A percentile compares a stretch with the other conserved stretches of the same genome.
phyloP scores from a whole-genome alignment of 2,329 filamentous ascomycete genomes.

The Alternaria sp. region DNA sequence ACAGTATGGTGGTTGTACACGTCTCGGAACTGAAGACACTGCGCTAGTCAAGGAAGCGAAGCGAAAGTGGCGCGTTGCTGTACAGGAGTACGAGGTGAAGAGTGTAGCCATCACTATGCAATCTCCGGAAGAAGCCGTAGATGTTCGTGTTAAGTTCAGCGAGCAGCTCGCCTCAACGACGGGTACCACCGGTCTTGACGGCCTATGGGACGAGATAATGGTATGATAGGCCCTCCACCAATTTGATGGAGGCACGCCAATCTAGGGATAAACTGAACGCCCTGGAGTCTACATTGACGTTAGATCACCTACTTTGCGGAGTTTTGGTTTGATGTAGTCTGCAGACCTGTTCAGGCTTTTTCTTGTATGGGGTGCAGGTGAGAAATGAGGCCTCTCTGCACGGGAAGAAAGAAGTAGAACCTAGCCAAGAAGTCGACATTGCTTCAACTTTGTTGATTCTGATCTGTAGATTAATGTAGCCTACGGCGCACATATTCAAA shows the following conservation, averaged over 20 bases:
- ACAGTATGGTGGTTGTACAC: not conserved
- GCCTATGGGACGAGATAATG: not conserved
- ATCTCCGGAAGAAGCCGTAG: not conserved
- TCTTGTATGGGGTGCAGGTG: not conserved
- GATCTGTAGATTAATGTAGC: not conserved
- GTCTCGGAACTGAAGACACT: not conserved
- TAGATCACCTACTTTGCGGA: too few species aligned
- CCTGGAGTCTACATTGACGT: too few species aligned
- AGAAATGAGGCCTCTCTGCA: too few species aligned
- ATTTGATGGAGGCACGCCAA: too few species aligned
- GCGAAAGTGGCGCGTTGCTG: not conserved
- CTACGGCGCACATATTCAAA: not conserved
- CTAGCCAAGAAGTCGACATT: not conserved
- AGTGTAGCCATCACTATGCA: not conserved
- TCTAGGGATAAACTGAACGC: too few species aligned
- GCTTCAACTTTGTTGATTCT: not conserved
- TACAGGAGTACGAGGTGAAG: not conserved
- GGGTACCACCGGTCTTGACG: not conserved
- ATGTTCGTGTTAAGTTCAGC: not conserved
- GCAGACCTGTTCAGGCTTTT: not conserved
- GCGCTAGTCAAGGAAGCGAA: not conserved
- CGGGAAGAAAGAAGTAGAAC: not conserved
- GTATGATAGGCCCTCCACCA: not conserved
- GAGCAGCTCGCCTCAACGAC: not conserved
- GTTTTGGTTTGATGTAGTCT: too few species aligned